Base-by-base conservation (phyloP, 352 stramenopile species). In the Pythium aquatile region DNA sequence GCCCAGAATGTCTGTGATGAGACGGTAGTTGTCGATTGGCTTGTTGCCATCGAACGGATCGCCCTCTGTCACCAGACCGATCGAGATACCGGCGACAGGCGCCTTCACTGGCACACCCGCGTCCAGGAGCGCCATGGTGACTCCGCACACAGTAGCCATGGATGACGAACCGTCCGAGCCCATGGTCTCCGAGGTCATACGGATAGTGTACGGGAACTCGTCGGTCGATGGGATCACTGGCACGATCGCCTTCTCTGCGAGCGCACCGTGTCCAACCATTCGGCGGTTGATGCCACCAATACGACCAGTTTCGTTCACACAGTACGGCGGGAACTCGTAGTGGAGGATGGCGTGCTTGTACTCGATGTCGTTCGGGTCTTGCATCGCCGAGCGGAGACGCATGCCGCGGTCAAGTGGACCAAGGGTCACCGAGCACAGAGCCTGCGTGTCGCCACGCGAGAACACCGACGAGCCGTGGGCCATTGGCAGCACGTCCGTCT, bases 321-420 rank as follows among this genome's bases (percentile, higher is more conserved):
- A 98, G 77, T 98, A 99, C 1, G 96, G 92, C 11, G 97, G 97
- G 77, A 99, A 99, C 65, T 99, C 93, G 67, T 99, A 99, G 77
- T 99, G 97, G 62, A 99, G 80, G 77, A 99, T 99, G 58, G 85
- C 84, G 60, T 93, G 77, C 65, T 94, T 92, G 39, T 88, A 55
- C 30, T 72, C 60, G 54, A 75, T 61, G 24, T 89, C 77, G 20
- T 70, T 68, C 28, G 72, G 74, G 52, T 90, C 76, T 35, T 81
- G 63, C 10, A 83, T 65, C 17, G 83, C 77, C 55, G 78, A 85
- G 49, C 85, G 87, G 54, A 94, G 73, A 30, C 78, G 77, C 53
- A 96, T 72, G 1, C 82, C 85, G 68, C 83, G 78, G 48, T 96
- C 85, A 24, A 93, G 65, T 33, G 86, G 84, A 10, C 91, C 90